Evolutionary conservation across 352 stramenopile genomes (phyloP), one percentile per base, ranked within the genome.

Genomic region (Pythium rhizo-oryzae): DNA sequence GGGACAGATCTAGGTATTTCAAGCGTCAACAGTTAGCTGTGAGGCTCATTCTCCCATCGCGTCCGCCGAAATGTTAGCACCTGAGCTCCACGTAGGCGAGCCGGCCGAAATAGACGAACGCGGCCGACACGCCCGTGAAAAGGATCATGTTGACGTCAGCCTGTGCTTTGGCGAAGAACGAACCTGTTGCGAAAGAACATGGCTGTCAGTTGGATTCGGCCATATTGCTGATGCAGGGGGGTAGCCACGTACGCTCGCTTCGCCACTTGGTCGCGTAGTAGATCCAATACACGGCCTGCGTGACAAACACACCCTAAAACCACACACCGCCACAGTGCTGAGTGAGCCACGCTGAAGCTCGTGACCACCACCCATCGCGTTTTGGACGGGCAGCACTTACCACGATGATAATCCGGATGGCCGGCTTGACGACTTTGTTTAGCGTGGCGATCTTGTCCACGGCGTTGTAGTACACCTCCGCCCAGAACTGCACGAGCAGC

Each of bases 381-480:
- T 33, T 2, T 33, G 28, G n/a, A n/a, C n/a, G n/a, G n/a, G 28
- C 28, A 33, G 28, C 28, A 33, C 76, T 23, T 66, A 93, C 87
- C 65, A 62, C 67, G 70, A 94, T 92, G 43, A 79, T 70, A 55
- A 77, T 76, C 47, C 81, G 80, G 41, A 94, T 82, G 30, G 82
- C 75, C 51, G 89, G 89, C 52, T 95, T 94, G 23, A 95, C 75
- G 15, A 89, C 65, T 13, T 80, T 74, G 24, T 75, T 81, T 44
- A 95, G 75, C 7, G 87, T 79, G 18, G 75, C 49, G 49, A 95
- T 68, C 41, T 87, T 78, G 62, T 95, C 87, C 52, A 93, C 86
- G 33, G 89, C 89, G 49, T 96, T 94, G 78, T 93, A 96, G 62
- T 96, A 96, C 16, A 96, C 86, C 67, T 96, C 87, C 8, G 89